These are phyloP conservation scores for Aspergillus sp. DNA, from an alignment of 2,329 filamentous ascomycete species.

Conservation along the genomic window DNA sequence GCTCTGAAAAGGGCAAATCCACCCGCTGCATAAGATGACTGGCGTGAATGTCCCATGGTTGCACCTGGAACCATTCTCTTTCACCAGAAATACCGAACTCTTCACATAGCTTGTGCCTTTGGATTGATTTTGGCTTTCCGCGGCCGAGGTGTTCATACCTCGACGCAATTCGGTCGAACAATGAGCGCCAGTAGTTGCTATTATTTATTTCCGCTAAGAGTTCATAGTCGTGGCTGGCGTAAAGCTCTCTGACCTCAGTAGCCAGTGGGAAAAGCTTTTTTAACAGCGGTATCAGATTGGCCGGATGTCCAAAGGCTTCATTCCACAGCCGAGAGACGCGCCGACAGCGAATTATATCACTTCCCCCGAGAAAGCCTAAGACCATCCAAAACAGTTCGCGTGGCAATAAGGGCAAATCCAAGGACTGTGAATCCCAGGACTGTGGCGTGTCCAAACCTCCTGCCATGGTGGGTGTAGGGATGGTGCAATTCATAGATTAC, in stretches of 20 bases:
- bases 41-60: slow-evolving; percentile 43
- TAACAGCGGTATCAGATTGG: slow-evolving; percentile 50
- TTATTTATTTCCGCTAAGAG: slow-evolving; percentile 1
- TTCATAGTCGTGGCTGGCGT: neutral
- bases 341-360: slow-evolving; percentile 53
- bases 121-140: slow-evolving; percentile 49
- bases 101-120: slow-evolving; percentile 47
- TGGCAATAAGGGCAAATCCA: slow-evolving; percentile 46
- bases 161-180: slow-evolving; percentile 53
- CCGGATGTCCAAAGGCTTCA: slow-evolving; percentile 50
- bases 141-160: slow-evolving; percentile 56
- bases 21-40: slow-evolving; percentile 33
- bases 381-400: slow-evolving; percentile 60
- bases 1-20: slow-evolving; percentile 37
- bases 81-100: slow-evolving; percentile 36
- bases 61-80: slow-evolving; percentile 41
- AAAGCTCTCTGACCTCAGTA: slow-evolving; percentile 51
- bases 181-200: slow-evolving; percentile 18
- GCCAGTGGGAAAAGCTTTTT: slow-evolving; percentile 54
- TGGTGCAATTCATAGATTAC: neutral
- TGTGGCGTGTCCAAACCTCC: neutral
- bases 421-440: slow-evolving; percentile 1
- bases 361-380: slow-evolving; percentile 49
- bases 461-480: neutral
- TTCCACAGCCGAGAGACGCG: slow-evolving; percentile 53